These are phyloP conservation scores for Prototheca wickerhamii DNA, from an alignment of 163 green algal species.

Conservation along the genomic window DNA sequence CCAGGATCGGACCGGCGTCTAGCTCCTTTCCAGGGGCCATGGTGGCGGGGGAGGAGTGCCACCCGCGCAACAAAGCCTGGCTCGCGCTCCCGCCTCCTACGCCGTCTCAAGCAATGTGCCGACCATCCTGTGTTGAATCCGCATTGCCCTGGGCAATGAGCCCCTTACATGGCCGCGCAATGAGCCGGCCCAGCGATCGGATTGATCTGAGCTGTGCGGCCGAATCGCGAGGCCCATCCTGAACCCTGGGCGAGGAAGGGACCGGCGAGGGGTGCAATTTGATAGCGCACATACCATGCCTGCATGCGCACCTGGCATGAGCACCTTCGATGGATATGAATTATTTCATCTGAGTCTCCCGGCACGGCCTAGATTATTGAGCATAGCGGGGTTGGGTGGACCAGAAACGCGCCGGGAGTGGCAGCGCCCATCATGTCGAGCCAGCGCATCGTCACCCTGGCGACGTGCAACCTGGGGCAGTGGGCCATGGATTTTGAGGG, in stretches of 20 bases:
- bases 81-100: not conserved
- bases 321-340: not conserved
- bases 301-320: not conserved
- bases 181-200: no score
- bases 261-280: no score
- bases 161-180: not conserved
- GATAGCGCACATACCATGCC: not conserved
- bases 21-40: not conserved
- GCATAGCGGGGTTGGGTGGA: no score
- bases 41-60: not conserved
- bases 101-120: not conserved
- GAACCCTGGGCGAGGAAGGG: no score
- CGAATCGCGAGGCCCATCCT: no score
- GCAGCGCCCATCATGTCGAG: slow-evolving; percentile 56
- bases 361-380: no score
- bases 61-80: not conserved
- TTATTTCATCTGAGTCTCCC: not conserved
- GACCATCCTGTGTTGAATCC: not conserved
- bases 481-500: slow-evolving; percentile 97
- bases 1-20: no score
- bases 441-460: slow-evolving; percentile 59
- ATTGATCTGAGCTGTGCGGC: no score
- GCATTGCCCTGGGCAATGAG: not conserved
- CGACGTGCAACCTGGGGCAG: slow-evolving; percentile 95
- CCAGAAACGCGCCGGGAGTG: no score